Percentiles rank a stretch among this genome's conserved stretches.
phyloP scores from a whole-genome alignment of 345 rosid species.

The Heritiera littoralis region DNA sequence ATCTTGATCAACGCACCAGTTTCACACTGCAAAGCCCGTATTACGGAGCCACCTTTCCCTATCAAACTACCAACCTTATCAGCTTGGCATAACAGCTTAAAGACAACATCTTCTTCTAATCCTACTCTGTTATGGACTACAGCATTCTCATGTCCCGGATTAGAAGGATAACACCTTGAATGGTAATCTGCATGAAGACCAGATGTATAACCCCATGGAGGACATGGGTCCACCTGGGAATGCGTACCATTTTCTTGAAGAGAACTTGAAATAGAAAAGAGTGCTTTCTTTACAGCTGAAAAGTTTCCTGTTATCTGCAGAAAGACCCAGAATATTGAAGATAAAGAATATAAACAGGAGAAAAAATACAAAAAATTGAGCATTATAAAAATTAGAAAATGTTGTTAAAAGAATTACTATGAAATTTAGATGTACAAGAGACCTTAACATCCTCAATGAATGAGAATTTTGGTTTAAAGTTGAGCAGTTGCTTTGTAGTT shows the following conservation, averaged over 20 bases:
- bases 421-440: background rate
- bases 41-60: constrained; percentile 75
- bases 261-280: constrained; percentile 46
- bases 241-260: constrained; percentile 54
- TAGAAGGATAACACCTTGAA: constrained; percentile 58
- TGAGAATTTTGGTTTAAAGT: background rate
- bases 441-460: background rate
- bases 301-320: constrained; percentile 60
- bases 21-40: constrained; percentile 61
- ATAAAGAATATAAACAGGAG: background rate
- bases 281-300: constrained; percentile 59
- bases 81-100: constrained; percentile 64
- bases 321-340: constrained; percentile 22
- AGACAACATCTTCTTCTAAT: constrained; percentile 61
- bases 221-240: constrained; percentile 39
- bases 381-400: background rate
- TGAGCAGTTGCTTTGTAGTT: background rate
- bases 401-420: background rate
- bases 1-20: constrained; percentile 77
- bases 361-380: background rate
- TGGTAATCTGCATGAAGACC: constrained; percentile 38
- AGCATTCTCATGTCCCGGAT: constrained; percentile 48
- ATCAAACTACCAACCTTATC: constrained; percentile 81
- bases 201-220: constrained; percentile 40
- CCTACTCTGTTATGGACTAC: constrained; percentile 50